Conservation (phyloP, 345 rosid species). For the Stellera chamaejasme region DNA sequence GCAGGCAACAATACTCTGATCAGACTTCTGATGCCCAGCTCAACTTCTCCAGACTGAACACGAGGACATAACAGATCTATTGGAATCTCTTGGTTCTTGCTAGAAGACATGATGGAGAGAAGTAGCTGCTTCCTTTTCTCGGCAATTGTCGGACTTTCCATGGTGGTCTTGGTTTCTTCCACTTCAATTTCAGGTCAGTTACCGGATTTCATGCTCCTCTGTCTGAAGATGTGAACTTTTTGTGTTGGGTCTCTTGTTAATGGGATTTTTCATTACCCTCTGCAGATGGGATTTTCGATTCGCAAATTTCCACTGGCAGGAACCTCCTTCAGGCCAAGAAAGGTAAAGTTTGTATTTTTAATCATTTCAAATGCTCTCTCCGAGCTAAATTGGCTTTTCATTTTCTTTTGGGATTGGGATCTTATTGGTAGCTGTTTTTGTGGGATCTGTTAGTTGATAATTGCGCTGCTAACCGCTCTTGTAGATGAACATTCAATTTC, state of each 20-base stretch:
- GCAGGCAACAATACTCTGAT: no score
- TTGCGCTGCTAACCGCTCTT: no score
- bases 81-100: not conserved
- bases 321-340: conserved; percentile 62
- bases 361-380: not conserved
- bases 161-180: conserved; percentile 25
- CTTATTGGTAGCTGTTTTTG: not conserved
- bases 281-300: conserved; percentile 41
- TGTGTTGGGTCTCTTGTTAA: conserved; percentile 1
- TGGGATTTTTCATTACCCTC: not conserved
- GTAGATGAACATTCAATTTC: no score
- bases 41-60: no score
- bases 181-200: conserved; percentile 34
- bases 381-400: not conserved
- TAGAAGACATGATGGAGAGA: conserved; percentile 20
- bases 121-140: conserved; percentile 1
- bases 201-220: not conserved
- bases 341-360: conserved; percentile 22
- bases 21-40: no score
- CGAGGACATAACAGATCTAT: conserved; percentile 15
- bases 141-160: conserved; percentile 18
- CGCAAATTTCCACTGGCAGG: conserved; percentile 33
- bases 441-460: not conserved
- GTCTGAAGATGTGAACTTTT: not conserved
- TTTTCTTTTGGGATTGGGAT: not conserved